These are phyloP conservation scores for Anethum foeniculum DNA, from an alignment of 140 eudicot genomes.

Conservation along the genomic window DNA sequence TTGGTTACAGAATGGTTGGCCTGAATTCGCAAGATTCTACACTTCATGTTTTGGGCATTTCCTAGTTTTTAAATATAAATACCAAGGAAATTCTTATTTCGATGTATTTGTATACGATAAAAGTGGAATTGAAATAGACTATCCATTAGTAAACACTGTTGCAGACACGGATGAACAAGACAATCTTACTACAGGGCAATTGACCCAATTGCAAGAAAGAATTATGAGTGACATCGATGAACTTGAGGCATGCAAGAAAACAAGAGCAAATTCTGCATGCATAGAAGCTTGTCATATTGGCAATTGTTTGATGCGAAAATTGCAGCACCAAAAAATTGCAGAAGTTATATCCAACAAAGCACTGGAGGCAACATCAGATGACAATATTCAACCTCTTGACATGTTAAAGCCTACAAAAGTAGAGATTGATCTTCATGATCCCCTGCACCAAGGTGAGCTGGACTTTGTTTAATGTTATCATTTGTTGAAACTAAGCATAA, in stretches of 20 bases:
- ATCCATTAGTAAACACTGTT: not conserved
- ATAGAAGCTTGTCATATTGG: too few relatives aligned
- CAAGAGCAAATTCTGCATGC: too few relatives aligned
- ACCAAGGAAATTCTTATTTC: constrained; percentile 16
- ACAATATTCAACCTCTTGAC: not conserved
- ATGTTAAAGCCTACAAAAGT: too few relatives aligned
- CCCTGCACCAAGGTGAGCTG: not conserved
- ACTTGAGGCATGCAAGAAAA: too few relatives aligned
- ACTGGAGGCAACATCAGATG: too few relatives aligned
- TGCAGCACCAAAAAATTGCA: too few relatives aligned
- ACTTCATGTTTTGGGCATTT: constrained; percentile 11
- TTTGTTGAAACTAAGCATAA: not conserved
- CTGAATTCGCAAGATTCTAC: constrained; percentile 16
- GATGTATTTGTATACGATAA: constrained; percentile 14
- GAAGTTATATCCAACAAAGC: too few relatives aligned
- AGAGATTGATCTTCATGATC: not conserved
- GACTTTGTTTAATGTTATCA: not conserved
- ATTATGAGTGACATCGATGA: too few relatives aligned
- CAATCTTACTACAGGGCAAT: not conserved
- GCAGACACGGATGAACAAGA: not conserved
- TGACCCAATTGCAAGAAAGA: not conserved
- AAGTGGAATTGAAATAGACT: constrained; percentile 27
- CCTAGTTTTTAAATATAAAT: constrained; percentile 17
- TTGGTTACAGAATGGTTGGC: constrained; percentile 27
- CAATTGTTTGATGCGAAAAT: too few relatives aligned